phyloP scores from a whole-genome alignment of 805 yeast species.

The Hanseniaspora vineae region DNA sequence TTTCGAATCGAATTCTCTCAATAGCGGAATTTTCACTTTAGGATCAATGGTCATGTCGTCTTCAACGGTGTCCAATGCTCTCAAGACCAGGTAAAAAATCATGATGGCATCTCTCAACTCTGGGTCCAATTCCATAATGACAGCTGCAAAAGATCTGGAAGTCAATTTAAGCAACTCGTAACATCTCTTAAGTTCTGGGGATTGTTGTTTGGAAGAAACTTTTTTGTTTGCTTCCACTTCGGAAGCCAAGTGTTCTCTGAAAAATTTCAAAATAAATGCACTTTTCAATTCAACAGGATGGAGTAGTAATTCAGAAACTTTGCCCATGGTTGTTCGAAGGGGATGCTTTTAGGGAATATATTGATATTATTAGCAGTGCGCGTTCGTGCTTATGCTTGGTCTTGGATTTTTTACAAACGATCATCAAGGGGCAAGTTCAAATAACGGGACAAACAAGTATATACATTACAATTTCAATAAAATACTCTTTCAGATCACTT shows the following conservation, averaged over 20 bases:
- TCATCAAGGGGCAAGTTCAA: no score
- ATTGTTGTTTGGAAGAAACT: neutral
- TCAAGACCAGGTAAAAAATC: conserved; percentile 72
- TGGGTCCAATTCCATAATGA: conserved; percentile 81
- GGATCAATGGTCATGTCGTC: conserved; percentile 86
- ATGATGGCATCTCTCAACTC: conserved; percentile 70
- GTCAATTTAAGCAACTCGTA: conserved; percentile 35
- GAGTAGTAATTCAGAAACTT: conserved; percentile 38
- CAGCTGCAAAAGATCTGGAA: conserved; percentile 90
- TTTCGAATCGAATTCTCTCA: conserved; percentile 54
- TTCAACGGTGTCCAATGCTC: conserved; percentile 92
- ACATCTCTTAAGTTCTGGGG: conserved; percentile 20
- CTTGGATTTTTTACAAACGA: no score
- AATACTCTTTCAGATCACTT: no score
- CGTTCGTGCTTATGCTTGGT: no score
- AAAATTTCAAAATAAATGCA: conserved; percentile 44
- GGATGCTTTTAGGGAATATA: neutral
- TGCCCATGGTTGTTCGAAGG: conserved; percentile 35
- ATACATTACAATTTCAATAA: no score
- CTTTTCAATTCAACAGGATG: conserved; percentile 69
- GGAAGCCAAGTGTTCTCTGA: conserved; percentile 39
- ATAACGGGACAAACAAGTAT: no score
- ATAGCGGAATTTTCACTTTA: conserved; percentile 55
- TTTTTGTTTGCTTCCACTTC: conserved; percentile 49
- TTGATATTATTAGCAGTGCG: no score